These are phyloP conservation scores for Ophiosphaerella herpotricha DNA, from an alignment of 2,329 filamentous ascomycete species.

Conservation along the genomic window DNA sequence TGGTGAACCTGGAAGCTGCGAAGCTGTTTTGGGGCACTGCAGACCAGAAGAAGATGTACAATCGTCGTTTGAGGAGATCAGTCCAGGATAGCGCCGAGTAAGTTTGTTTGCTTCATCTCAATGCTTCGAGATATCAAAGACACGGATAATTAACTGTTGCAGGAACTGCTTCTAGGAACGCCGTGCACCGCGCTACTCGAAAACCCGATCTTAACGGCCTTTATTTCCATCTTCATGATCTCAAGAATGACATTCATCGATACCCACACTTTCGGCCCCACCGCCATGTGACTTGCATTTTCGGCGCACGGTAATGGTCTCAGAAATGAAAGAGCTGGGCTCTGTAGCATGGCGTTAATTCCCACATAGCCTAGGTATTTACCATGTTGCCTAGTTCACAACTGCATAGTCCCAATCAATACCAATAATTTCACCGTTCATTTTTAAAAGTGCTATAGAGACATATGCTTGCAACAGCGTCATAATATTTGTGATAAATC, in stretches of 20 bases:
- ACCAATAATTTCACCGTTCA: no score
- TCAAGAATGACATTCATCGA: conserved; percentile 35
- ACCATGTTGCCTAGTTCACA: neutral
- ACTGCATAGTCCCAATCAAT: neutral
- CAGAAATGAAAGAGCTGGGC: conserved; percentile 14
- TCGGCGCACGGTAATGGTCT: conserved; percentile 21
- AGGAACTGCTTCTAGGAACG: conserved; percentile 33
- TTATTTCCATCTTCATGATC: conserved; percentile 3
- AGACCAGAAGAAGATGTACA: conserved; percentile 83
- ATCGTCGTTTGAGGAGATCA: conserved; percentile 76
- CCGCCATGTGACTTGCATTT: conserved; percentile 24
- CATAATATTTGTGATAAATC: neutral
- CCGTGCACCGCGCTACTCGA: neutral
- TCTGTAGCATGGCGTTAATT: conserved; percentile 21
- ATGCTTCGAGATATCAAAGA: neutral
- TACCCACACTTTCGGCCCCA: conserved; percentile 28
- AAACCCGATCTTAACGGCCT: conserved; percentile 23
- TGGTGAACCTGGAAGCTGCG: conserved; percentile 84
- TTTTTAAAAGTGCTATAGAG: no score
- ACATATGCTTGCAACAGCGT: no score
- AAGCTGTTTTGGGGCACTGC: conserved; percentile 83
- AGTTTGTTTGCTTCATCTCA: conserved; percentile 11
- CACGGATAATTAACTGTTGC: neutral
- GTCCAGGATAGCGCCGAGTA: conserved; percentile 63
- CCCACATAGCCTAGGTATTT: neutral